phyloP scores from a whole-genome alignment of 495 filamentous ascomycete species.

The Penicillium cataractarum region DNA sequence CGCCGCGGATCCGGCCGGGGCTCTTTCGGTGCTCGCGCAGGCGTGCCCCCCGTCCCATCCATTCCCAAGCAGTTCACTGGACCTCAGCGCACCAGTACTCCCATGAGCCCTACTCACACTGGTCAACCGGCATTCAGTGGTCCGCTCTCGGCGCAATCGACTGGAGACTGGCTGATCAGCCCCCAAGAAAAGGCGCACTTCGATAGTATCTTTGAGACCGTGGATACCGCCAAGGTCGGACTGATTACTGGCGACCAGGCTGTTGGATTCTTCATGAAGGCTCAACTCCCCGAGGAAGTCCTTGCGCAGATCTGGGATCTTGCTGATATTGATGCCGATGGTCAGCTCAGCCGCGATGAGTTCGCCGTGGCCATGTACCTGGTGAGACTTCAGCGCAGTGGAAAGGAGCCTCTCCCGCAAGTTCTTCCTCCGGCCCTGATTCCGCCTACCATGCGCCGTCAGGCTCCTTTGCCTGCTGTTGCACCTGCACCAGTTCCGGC shows the following conservation, averaged over 20 bases:
- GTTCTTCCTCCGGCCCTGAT: conserved; percentile 78
- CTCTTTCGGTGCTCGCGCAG: conserved; percentile 49
- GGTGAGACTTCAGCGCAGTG: conserved; percentile 82
- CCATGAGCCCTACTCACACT: conserved; percentile 49
- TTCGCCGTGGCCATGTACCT: conserved; percentile 99
- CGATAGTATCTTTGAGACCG: conserved; percentile 77
- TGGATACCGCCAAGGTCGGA: conserved; percentile 79
- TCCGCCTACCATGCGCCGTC: conserved; percentile 84
- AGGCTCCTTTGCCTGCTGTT: conserved; percentile 51
- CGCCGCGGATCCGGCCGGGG: conserved; percentile 60
- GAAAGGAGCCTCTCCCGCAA: conserved; percentile 70
- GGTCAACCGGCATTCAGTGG: conserved; percentile 56
- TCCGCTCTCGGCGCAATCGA: conserved; percentile 61
- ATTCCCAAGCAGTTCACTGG: conserved; percentile 78
- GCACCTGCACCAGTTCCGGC: conserved; percentile 47
- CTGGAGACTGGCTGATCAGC: conserved; percentile 82
- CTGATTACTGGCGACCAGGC: conserved; percentile 92
- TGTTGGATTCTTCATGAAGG: conserved; percentile 92
- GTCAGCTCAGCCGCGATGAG: conserved; percentile 81
- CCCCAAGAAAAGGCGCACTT: conserved; percentile 83
- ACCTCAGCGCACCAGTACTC: conserved; percentile 68
- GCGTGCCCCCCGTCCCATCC: conserved; percentile 54
- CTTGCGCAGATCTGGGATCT: conserved; percentile 98
- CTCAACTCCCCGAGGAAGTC: conserved; percentile 83
- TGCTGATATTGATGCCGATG: conserved; percentile 89